A percentile compares a stretch with the other conserved stretches of the same genome.
Evolutionary conservation across 1,284 basidiomycete genomes (phyloP).

Genomic region (Malassezia sp.): DNA sequence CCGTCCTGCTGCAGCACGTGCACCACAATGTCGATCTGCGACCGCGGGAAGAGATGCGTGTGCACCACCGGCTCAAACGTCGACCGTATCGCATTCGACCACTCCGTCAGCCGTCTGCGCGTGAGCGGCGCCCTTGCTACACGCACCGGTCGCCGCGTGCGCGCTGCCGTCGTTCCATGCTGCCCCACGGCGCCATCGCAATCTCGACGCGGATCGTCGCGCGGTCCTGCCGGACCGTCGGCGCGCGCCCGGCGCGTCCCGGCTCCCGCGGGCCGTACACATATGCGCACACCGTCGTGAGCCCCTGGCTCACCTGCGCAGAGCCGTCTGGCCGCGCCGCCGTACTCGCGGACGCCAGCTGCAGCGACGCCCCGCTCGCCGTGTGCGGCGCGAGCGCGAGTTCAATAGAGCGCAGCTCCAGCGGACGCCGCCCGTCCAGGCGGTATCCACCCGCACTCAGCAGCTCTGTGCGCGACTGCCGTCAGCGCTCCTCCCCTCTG

Average conservation of each 20-base stretch:
- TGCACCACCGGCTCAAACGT: constrained; percentile 93
- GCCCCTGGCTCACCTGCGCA: constrained; percentile 70
- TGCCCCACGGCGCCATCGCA: constrained; percentile 58
- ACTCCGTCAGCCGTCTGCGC: constrained; percentile 70
- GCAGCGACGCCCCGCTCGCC: constrained; percentile 10
- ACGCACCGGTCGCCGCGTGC: constrained; percentile 50
- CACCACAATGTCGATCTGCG: constrained; percentile 83
- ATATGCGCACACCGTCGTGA: constrained; percentile 72
- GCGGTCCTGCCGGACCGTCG: constrained; percentile 38
- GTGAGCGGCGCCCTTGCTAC: background rate
- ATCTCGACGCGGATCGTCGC: constrained; percentile 60
- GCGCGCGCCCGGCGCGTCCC: constrained; percentile 33
- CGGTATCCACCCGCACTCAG: constrained; percentile 70
- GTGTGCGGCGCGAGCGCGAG: constrained; percentile 69
- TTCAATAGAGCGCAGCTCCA: constrained; percentile 71
- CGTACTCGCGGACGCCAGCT: constrained; percentile 14
- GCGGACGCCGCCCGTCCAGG: constrained; percentile 78
- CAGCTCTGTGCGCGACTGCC: constrained; percentile 65
- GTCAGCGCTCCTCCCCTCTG: background rate
- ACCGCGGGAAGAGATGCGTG: constrained; percentile 77
- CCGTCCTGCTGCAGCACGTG: constrained; percentile 89
- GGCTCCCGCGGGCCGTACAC: constrained; percentile 87
- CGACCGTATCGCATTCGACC: constrained; percentile 72
- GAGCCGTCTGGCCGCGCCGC: constrained; percentile 61
- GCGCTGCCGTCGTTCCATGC: constrained; percentile 63